phyloP scores from a whole-genome alignment of 2,329 filamentous ascomycete species.

The Penicillium polonicum region DNA sequence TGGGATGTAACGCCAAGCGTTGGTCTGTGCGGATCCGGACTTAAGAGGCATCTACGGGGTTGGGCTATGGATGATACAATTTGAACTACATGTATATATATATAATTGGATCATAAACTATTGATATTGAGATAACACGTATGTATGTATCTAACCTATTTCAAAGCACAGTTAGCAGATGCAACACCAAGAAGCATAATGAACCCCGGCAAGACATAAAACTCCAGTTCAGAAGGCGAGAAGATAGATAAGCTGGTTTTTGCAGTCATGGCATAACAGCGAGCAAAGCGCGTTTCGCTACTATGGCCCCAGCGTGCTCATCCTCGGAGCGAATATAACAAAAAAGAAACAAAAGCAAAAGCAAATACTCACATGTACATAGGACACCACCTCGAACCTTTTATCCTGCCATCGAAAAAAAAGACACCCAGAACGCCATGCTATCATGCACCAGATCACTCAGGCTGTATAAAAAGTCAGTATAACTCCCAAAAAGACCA shows the following conservation, averaged over 20 bases:
- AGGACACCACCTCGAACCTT: conserved; percentile 12
- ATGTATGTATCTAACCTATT: conserved; percentile 7
- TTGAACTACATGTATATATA: neutral
- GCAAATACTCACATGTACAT: conserved; percentile 24
- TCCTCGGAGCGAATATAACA: conserved; percentile 3
- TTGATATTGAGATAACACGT: conserved; percentile 5
- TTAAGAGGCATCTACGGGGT: neutral
- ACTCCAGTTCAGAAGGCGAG: conserved; percentile 58
- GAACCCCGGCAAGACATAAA: neutral
- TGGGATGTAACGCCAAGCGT: conserved; percentile 36
- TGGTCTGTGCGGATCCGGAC: conserved; percentile 30
- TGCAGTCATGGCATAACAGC: conserved; percentile 54
- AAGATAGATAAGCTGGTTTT: conserved; percentile 63
- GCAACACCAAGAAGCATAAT: neutral
- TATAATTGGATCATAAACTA: neutral
- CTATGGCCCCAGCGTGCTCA: conserved; percentile 57
- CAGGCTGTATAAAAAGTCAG: conserved; percentile 31
- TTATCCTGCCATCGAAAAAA: conserved; percentile 1
- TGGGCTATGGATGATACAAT: neutral
- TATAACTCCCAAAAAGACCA: conserved; percentile 7
- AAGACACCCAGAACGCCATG: conserved; percentile 34
- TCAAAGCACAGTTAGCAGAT: conserved; percentile 10
- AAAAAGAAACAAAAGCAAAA: conserved; percentile 2
- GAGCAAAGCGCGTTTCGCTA: conserved; percentile 38
- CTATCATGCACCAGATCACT: conserved; percentile 30